A percentile compares a stretch with the other conserved stretches of the same genome.
Conservation (phyloP, 345 rosid genomes). For the Erysimum cheiranthoides region DNA sequence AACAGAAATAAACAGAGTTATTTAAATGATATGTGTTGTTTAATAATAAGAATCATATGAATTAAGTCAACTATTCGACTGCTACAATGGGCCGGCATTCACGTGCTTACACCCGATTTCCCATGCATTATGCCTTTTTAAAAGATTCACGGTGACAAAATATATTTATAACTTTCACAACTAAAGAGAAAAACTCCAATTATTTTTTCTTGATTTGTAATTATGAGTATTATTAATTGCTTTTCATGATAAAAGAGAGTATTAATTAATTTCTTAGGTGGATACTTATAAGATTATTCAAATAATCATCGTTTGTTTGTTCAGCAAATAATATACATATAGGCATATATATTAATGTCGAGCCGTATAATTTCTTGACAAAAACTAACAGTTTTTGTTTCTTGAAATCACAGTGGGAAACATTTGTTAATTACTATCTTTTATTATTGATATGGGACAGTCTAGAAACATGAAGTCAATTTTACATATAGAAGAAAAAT, state of each 20-base stretch:
- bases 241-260: not conserved
- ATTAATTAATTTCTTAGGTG: not conserved
- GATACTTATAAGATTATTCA: not conserved
- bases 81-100: slow-evolving; percentile 51
- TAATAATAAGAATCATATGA: slow-evolving; percentile 29
- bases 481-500: slow-evolving; percentile 24
- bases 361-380: not conserved
- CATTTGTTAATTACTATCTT: slow-evolving; percentile 14
- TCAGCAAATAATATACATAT: not conserved
- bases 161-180: slow-evolving; percentile 26
- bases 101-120: slow-evolving; percentile 64
- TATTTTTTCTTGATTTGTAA: not conserved
- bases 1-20: too few species aligned
- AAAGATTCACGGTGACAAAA: slow-evolving; percentile 39
- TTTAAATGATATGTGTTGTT: not conserved
- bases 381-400: not conserved
- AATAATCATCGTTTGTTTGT: not conserved
- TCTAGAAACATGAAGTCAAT: slow-evolving; percentile 42
- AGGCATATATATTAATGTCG: not conserved
- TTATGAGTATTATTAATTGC: not conserved
- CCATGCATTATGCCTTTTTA: slow-evolving; percentile 44
- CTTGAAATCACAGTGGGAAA: slow-evolving; percentile 8
- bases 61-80: slow-evolving; percentile 50
- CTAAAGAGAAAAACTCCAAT: not conserved
- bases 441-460: slow-evolving; percentile 25